Evolutionary conservation across 1,284 basidiomycete genomes (phyloP), one percentile per base, ranked within the genome.

Genomic region (Chalciporus sp.): DNA sequence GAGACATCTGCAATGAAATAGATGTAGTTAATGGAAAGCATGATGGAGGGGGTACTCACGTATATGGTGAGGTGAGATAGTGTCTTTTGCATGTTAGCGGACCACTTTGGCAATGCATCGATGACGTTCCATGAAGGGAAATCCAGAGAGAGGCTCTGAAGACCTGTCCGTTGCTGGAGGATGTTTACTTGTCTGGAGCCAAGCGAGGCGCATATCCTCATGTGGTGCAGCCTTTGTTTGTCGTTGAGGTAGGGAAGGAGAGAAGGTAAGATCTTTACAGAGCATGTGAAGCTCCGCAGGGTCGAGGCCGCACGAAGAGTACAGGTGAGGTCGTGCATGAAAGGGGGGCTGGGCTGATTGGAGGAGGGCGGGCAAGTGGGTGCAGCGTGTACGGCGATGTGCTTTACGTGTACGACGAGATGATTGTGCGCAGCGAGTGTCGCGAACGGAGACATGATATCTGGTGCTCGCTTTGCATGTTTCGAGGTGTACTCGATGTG

Each of bases 401-500:
- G 75, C 41, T 78, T 79, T 23, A 88, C 84, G 63, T 88, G 80
- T 2, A 77, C 70, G 16, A 77, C 80, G 47, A 86, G 72, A 41
- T 76, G 70, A 14, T 76, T 77, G 61, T 83, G 82, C 1, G 74
- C 69, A 12, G 77, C 58, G 20, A 90, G 67, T 3, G 80, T 75
- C 7, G 78, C 75, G 61, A 90, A 90, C 0, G 88, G 83, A 0
- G 85, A 83, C 45, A 76, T 69, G 8, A 79, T 63, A 74, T 82
- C 16, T 7, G 17, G 7, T 63, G 82, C 85, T 26, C 74, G 76
- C 58, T 85, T 85, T 10, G 80, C 77, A 61, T 88, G 81, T 17
- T 71, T 72, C 1, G 73, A 47, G 2, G 77, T 74, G 70, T 85
- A 88, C 9, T 72, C 73, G 37, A 90, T 72, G 1, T 68, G 77